Conservation (phyloP, 2,329 filamentous ascomycete genomes). For the Pyricularia pennisetigena region DNA sequence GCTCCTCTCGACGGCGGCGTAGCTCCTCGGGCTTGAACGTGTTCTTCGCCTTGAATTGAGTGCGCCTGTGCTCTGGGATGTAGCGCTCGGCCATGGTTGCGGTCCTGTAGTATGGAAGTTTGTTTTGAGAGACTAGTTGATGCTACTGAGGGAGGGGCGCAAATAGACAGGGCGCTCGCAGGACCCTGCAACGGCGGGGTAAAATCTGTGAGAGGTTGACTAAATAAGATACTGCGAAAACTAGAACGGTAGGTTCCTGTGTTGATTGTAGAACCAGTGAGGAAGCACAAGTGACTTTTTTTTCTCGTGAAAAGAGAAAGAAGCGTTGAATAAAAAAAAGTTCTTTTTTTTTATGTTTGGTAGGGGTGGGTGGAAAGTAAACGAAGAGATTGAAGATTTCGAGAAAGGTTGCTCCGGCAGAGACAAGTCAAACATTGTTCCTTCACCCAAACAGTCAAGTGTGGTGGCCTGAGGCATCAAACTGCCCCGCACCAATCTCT, state of each 20-base stretch:
- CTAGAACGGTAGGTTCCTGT: slow-evolving; percentile 1
- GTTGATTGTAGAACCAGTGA: background rate
- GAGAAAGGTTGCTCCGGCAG: slow-evolving; percentile 9
- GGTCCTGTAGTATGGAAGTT: slow-evolving; percentile 13
- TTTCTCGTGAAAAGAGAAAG: background rate
- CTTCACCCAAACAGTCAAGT: background rate
- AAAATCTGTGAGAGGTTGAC: background rate
- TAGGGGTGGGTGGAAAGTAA: slow-evolving; percentile 2
- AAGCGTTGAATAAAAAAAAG: background rate
- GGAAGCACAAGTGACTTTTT: slow-evolving; percentile 2
- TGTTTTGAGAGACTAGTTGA: slow-evolving; percentile 3
- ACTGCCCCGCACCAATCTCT: slow-evolving; percentile 1
- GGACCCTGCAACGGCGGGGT: slow-evolving; percentile 1
- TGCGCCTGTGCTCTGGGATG: slow-evolving; percentile 98
- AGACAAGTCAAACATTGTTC: background rate
- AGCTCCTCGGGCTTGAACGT: slow-evolving; percentile 99
- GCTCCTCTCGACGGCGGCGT: slow-evolving; percentile 93
- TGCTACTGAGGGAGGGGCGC: slow-evolving; percentile 1
- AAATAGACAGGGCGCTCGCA: background rate
- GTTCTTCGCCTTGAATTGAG: slow-evolving; percentile 99
- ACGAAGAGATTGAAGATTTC: slow-evolving; percentile 9
- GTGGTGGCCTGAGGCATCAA: background rate
- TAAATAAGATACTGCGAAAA: background rate
- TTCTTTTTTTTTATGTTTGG: background rate
- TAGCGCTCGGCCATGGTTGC: slow-evolving; percentile 92